Evolutionary conservation across 2,329 filamentous ascomycete species (phyloP).

Genomic region (Esteya vermicola): DNA sequence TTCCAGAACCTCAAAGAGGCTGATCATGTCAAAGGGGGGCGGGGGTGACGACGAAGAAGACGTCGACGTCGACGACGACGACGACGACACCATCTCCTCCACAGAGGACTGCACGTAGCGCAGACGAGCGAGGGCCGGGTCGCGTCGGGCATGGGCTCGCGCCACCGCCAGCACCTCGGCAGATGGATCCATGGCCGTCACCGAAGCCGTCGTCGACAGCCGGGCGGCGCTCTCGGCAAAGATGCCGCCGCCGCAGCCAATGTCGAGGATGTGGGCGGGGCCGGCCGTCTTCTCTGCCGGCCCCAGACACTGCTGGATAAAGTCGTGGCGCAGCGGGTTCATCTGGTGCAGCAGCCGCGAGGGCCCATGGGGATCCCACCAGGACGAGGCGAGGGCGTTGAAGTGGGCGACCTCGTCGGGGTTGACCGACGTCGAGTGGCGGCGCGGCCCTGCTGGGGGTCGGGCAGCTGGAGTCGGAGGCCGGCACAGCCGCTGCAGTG

Average conservation of each 20-base stretch:
- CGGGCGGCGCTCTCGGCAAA: slow-evolving; percentile 81
- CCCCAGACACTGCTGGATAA: slow-evolving; percentile 60
- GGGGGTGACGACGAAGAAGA: background rate
- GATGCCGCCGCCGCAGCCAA: slow-evolving; percentile 92
- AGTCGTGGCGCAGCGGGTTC: slow-evolving; percentile 93
- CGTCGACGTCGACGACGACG: background rate
- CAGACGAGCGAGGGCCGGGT: slow-evolving; percentile 46
- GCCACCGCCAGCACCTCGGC: slow-evolving; percentile 63
- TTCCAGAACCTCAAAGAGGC: slow-evolving; percentile 88
- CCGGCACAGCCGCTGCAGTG: background rate
- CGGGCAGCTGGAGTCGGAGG: slow-evolving; percentile 12
- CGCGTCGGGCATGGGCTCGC: slow-evolving; percentile 58
- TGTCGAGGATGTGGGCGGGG: slow-evolving; percentile 49
- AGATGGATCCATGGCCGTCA: slow-evolving; percentile 68
- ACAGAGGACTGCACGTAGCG: slow-evolving; percentile 64
- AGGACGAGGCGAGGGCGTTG: slow-evolving; percentile 78
- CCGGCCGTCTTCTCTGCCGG: slow-evolving; percentile 8
- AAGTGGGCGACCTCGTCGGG: slow-evolving; percentile 87
- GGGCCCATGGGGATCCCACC: slow-evolving; percentile 94
- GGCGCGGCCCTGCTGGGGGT: too few relatives aligned
- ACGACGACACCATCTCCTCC: slow-evolving; percentile 40
- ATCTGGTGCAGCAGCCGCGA: slow-evolving; percentile 90
- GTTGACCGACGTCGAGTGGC: slow-evolving; percentile 68
- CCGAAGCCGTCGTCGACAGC: slow-evolving; percentile 43
- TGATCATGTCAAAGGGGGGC: slow-evolving; percentile 54